Evolutionary conservation across 352 stramenopile species (phyloP).

Genomic region (Globisporangium polare): DNA sequence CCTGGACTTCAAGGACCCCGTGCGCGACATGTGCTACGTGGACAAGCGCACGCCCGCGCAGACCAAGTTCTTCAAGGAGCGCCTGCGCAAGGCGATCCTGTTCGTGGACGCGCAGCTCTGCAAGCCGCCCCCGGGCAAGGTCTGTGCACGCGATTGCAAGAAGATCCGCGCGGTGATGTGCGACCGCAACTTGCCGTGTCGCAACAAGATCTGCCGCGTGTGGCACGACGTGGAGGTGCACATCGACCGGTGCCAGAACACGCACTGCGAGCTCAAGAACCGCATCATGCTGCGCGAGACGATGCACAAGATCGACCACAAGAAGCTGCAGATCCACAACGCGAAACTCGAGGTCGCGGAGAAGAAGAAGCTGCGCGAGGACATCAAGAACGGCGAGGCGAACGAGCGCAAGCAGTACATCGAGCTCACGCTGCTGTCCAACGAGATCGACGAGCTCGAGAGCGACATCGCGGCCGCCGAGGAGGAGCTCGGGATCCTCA

Average conservation of each 20-base stretch:
- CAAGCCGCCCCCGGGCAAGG: slow-evolving; percentile 40
- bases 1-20: slow-evolving; percentile 59
- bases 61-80: slow-evolving; percentile 69
- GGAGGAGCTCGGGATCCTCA: slow-evolving; percentile 34
- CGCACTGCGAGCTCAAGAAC: slow-evolving; percentile 65
- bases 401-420: slow-evolving; percentile 31
- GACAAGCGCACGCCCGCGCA: slow-evolving; percentile 43
- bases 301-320: slow-evolving; percentile 73
- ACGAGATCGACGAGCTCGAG: slow-evolving; percentile 62
- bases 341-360: slow-evolving; percentile 27
- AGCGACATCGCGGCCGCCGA: slow-evolving; percentile 49
- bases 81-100: slow-evolving; percentile 56
- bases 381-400: slow-evolving; percentile 16
- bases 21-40: slow-evolving; percentile 63
- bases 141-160: slow-evolving; percentile 44
- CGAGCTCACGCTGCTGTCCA: slow-evolving; percentile 37
- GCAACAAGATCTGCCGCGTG: slow-evolving; percentile 65
- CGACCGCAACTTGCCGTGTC: slow-evolving; percentile 52
- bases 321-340: slow-evolving; percentile 42
- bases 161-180: slow-evolving; percentile 71
- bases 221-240: slow-evolving; percentile 75
- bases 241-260: slow-evolving; percentile 60
- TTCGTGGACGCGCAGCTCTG: slow-evolving; percentile 69
- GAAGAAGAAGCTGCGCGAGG: slow-evolving; percentile 42
- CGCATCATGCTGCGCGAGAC: slow-evolving; percentile 68